A percentile compares a stretch with the other conserved stretches of the same genome.
These are phyloP conservation scores for Leccinum solheimii DNA, from an alignment of 1,284 basidiomycete genomes.

Conservation along the genomic window DNA sequence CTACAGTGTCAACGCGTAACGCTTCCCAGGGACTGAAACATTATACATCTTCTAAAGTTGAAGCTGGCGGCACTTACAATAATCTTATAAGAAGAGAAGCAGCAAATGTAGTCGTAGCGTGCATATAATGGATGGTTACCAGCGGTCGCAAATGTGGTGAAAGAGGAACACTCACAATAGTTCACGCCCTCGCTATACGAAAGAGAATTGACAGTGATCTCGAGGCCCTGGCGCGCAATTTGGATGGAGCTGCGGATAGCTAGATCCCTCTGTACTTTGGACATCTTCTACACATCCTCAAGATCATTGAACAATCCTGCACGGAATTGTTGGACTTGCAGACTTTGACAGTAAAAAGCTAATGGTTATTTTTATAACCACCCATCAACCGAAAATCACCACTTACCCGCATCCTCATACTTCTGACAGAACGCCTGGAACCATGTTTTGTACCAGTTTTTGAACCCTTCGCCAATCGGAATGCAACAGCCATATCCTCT, in stretches of 20 bases:
- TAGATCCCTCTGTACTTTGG: slow-evolving; percentile 62
- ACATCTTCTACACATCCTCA: slow-evolving; percentile 77
- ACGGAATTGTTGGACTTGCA: slow-evolving; percentile 80
- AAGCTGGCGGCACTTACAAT: slow-evolving; percentile 54
- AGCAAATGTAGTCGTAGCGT: slow-evolving; percentile 90
- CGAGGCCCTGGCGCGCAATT: slow-evolving; percentile 66
- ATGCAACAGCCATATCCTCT: too few relatives aligned
- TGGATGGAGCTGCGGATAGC: slow-evolving; percentile 65
- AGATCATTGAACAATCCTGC: slow-evolving; percentile 76
- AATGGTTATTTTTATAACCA: slow-evolving; percentile 4
- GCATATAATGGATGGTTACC: slow-evolving; percentile 82
- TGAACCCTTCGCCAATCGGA: slow-evolving; percentile 40
- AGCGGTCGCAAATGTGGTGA: background rate
- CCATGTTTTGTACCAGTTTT: slow-evolving; percentile 74
- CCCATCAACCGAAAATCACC: background rate
- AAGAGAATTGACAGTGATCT: slow-evolving; percentile 73
- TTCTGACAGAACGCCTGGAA: slow-evolving; percentile 78
- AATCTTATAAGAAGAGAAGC: slow-evolving; percentile 87
- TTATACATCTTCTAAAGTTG: slow-evolving; percentile 2
- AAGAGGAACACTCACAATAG: slow-evolving; percentile 57
- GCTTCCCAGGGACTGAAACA: slow-evolving; percentile 76
- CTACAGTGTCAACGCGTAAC: slow-evolving; percentile 87
- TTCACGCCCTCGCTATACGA: slow-evolving; percentile 88
- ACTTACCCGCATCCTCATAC: slow-evolving; percentile 74
- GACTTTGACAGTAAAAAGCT: slow-evolving; percentile 82